Evolutionary conservation across 805 yeast genomes (phyloP).

Genomic region (Metschnikowia picachoensis): DNA sequence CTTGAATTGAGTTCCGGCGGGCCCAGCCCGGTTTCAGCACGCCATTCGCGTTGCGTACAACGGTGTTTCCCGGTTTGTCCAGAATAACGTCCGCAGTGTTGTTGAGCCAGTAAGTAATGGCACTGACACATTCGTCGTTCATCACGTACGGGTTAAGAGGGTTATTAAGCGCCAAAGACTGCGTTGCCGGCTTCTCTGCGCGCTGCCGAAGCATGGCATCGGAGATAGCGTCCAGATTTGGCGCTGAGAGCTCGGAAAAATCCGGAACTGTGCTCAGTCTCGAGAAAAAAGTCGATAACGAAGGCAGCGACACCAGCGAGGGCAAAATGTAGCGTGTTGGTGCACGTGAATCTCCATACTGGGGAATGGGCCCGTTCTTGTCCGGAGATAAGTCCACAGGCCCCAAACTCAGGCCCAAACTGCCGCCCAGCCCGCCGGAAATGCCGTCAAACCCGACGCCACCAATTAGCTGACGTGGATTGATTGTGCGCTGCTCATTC

Average conservation of each 20-base stretch:
- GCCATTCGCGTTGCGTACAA: slow-evolving; percentile 29
- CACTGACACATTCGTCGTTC: slow-evolving; percentile 40
- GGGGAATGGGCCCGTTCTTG: too few species aligned
- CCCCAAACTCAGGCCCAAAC: too few species aligned
- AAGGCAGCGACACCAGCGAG: slow-evolving; percentile 14
- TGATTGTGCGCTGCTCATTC: slow-evolving; percentile 26
- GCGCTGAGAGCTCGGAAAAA: neutral
- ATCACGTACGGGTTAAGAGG: slow-evolving; percentile 20
- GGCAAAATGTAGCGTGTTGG: slow-evolving; percentile 14
- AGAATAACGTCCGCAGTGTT: slow-evolving; percentile 15
- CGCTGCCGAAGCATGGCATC: too few species aligned
- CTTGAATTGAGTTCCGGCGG: slow-evolving; percentile 16
- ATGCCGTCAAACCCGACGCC: neutral
- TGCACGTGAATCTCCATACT: neutral
- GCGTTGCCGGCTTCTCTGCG: neutral
- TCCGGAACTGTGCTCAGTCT: neutral
- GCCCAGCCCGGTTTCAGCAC: slow-evolving; percentile 22
- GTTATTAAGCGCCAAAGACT: slow-evolving; percentile 7
- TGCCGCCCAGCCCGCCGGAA: too few species aligned
- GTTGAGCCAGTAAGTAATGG: slow-evolving; percentile 34
- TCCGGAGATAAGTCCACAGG: too few species aligned
- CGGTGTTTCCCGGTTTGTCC: slow-evolving; percentile 15
- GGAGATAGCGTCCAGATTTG: too few species aligned
- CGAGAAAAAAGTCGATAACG: slow-evolving; percentile 14
- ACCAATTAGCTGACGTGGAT: slow-evolving; percentile 28